Evolutionary conservation across 2,329 filamentous ascomycete genomes (phyloP).

Genomic region (Cadophora malorum): DNA sequence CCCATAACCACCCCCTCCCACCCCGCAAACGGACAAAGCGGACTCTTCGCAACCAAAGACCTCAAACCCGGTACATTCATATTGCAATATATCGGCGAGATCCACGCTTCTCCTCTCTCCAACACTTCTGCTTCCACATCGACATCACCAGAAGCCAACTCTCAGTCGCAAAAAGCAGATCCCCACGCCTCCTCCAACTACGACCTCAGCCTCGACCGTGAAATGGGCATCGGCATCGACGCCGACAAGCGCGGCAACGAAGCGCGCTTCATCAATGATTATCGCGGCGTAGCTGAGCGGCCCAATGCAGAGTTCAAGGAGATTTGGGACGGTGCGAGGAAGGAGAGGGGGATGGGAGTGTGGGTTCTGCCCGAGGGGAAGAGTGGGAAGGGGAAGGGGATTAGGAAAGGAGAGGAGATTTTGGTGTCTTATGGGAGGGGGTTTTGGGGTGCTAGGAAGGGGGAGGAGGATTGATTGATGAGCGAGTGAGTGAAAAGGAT

Average conservation of each 20-base stretch:
- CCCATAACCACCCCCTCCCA: slow-evolving; percentile 58
- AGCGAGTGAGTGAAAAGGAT: not conserved
- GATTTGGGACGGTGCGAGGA: slow-evolving; percentile 59
- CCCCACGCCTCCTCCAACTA: slow-evolving; percentile 61
- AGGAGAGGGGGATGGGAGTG: slow-evolving; percentile 62
- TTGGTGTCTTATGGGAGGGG: slow-evolving; percentile 72
- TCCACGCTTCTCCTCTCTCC: slow-evolving; percentile 52
- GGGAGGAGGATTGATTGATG: slow-evolving; percentile 13
- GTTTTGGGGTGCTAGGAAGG: slow-evolving; percentile 63
- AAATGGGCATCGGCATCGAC: slow-evolving; percentile 64
- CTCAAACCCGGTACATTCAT: slow-evolving; percentile 62
- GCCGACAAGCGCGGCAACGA: slow-evolving; percentile 65
- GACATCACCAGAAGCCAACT: slow-evolving; percentile 1
- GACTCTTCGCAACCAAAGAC: slow-evolving; percentile 63
- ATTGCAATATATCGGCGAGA: slow-evolving; percentile 65
- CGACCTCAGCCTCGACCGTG: slow-evolving; percentile 67
- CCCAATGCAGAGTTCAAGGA: slow-evolving; percentile 58
- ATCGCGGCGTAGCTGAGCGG: slow-evolving; percentile 57
- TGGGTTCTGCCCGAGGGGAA: slow-evolving; percentile 58
- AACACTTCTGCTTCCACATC: not conserved
- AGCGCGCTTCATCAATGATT: slow-evolving; percentile 72
- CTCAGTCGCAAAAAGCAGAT: slow-evolving; percentile 24
- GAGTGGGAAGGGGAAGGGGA: slow-evolving; percentile 49
- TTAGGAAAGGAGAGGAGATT: slow-evolving; percentile 67
- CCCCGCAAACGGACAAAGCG: slow-evolving; percentile 63